Base-by-base conservation (phyloP, 2,329 filamentous ascomycete genomes). In the Aspergillus transmontanensis region DNA sequence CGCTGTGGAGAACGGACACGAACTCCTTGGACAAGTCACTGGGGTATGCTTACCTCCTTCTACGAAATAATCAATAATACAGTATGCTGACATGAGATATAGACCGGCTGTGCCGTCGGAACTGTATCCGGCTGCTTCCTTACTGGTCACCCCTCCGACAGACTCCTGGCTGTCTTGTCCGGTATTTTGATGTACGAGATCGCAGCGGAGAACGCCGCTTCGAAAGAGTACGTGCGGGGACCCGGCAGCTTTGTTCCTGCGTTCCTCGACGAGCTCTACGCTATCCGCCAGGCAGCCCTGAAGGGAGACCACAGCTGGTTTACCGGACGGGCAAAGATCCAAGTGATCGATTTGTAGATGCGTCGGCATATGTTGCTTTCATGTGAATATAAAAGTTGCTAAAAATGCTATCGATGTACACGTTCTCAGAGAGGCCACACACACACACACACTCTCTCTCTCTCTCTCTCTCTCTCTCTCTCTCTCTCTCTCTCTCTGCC, bases 171-270 rank as follows among this genome's bases (percentile, higher is more conserved):
- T 5, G 87, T 89, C 0, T 75, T 96, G 1, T 88, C 92, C 0
- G 94, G 85, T 0, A 79, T 96, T 21, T 76, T 95, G 67, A 86
- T 93, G 75, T 97, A 90, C 74, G 93, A 95, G 75, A 85, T 91
- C 67, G 89, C 89, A 1, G 91, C 92, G 0, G 90, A 94, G 79
- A 79, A 80, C n/a, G 87, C 87, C n/a, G 85, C 82, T 2, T 63
- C 64, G 10, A 80, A 87, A 58, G 76, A 80, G 0, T 84, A 89
- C 66, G 92, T 95, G 3, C 83, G 82, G 63, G 94, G 94, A 0
- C 93, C 94, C 0, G 94, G 94, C 0, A 92, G 89, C 0, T 97
- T 97, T 80, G 88, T 96, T 14, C 90, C 93, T 0, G 89, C 89
- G 0, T 94, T 97, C 72, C 80, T 97, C 48, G 94, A 98, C 70